Evolutionary conservation across 805 yeast species (phyloP).

Genomic region (Clavispora vitiphila): DNA sequence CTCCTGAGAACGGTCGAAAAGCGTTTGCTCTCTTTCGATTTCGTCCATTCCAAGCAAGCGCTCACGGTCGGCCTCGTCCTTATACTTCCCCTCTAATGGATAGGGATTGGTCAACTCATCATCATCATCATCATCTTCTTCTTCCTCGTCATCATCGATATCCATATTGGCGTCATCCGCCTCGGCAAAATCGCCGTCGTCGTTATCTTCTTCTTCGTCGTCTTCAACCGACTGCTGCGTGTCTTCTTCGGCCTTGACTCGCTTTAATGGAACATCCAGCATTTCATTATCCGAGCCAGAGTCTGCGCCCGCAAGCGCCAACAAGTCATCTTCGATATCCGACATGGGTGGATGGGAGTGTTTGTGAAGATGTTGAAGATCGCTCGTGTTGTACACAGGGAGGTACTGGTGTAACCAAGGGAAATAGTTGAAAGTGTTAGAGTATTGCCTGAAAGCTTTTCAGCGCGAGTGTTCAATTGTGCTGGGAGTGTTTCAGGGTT

Average conservation of each 20-base stretch:
- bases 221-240: constrained; percentile 13
- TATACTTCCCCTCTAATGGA: constrained; percentile 89
- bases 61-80: constrained; percentile 71
- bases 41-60: constrained; percentile 73
- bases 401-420: no score
- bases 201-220: constrained; percentile 26
- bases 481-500: no score
- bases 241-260: constrained; percentile 20
- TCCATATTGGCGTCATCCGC: constrained; percentile 17
- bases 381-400: background rate
- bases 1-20: constrained; percentile 90
- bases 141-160: constrained; percentile 20
- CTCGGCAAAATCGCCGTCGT: constrained; percentile 24
- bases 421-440: no score
- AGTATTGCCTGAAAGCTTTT: no score
- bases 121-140: constrained; percentile 29
- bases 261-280: constrained; percentile 25
- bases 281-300: constrained; percentile 52
- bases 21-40: constrained; percentile 83
- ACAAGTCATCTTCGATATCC: constrained; percentile 88
- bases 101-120: constrained; percentile 62
- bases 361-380: background rate
- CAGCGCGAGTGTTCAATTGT: no score
- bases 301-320: constrained; percentile 69
- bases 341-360: constrained; percentile 40